Evolutionary conservation across 805 yeast species (phyloP), one percentile per base, ranked within the genome.

Genomic region (Cyberlindnera mrakii): DNA sequence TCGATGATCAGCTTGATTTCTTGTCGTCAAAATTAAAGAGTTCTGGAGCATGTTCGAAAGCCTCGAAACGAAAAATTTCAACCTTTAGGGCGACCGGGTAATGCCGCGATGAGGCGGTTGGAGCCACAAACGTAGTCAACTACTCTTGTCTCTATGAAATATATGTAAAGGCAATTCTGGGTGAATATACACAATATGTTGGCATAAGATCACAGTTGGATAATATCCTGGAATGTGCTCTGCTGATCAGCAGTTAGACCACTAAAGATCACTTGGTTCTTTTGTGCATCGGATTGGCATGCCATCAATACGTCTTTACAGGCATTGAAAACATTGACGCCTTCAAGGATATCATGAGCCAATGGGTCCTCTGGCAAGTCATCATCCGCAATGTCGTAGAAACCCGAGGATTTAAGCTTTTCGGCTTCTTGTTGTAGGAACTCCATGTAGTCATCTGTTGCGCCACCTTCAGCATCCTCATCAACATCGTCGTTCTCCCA

Each of bases 291-390:
- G 8, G 62, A 57, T 52, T 78, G 81, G 17, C 85, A 57, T 2
- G 59, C 56, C 3, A 67, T 46, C 15, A 86, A 63, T 16, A 76
- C 72, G 16, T 75, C 72, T 44, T 80, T 77, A 62, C 89, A 80
- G 3, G 78, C 75, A 14, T 71, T 70, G 62, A 80, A 88, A 3
- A 85, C 81, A 57, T 91, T 85, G 39, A 89, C 65, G 34, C 71
- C 67, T 57, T 91, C 97, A 38, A 93, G 71, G 4, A 95, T 82
- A 1, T 91, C 83, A 50, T 81, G 83, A 20, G 85, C 76, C 58
- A 85, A 69, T 9, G 96, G 80, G 57, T 85, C 96, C 57, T 90
- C 97, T 37, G 81, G 80, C 36, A 85, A 71, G 8, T 85, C 93
- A 39, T 84, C 93, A 40, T 77, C 83, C 33, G 62, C 83, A 30